Evolutionary conservation across 2,329 filamentous ascomycete genomes (phyloP).

Genomic region (Ceratocystis destructans): DNA sequence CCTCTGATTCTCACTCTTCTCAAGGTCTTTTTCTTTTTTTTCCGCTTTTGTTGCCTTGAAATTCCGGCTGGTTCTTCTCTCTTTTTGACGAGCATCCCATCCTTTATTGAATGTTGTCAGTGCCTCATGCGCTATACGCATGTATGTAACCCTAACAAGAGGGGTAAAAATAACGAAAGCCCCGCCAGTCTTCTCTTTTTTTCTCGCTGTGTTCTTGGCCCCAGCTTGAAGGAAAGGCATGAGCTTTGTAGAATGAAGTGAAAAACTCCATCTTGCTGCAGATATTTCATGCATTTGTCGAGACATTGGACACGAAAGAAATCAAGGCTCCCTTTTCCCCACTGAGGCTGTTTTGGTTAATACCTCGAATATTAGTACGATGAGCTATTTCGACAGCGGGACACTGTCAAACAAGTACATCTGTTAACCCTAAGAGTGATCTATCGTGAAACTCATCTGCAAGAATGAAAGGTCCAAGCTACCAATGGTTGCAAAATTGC

Average conservation of each 20-base stretch:
- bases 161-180: not conserved
- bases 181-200: not conserved
- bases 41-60: not conserved
- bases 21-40: not conserved
- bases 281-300: not conserved
- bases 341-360: not conserved
- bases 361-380: not conserved
- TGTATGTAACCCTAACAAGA: slow-evolving; percentile 2
- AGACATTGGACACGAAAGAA: not conserved
- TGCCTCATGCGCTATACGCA: not conserved
- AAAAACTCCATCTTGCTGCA: not conserved
- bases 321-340: not conserved
- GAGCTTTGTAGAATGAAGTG: not conserved
- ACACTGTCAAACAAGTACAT: not conserved
- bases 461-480: too few species aligned
- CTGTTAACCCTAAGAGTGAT: not conserved
- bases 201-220: too few species aligned
- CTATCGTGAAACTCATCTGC: not conserved
- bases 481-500: too few species aligned
- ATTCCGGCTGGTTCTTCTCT: not conserved
- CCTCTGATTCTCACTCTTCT: too few species aligned
- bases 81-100: not conserved
- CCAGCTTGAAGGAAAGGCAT: not conserved
- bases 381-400: not conserved
- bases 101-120: not conserved